These are phyloP conservation scores for Vararia minispora DNA, from an alignment of 768 basidiomycete species.

Conservation along the genomic window DNA sequence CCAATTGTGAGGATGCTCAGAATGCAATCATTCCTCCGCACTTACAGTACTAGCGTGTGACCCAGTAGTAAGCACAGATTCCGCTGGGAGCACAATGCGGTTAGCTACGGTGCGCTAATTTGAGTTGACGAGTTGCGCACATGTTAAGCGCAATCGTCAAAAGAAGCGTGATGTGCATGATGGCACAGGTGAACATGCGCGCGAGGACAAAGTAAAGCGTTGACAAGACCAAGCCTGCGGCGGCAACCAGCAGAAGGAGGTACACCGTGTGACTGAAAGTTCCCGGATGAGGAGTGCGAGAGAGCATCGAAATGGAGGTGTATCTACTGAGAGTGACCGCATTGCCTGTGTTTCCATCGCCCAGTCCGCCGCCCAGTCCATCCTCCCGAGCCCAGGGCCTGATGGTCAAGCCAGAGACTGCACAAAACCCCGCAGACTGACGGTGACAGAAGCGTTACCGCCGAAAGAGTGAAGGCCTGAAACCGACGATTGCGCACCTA, in stretches of 20 bases:
- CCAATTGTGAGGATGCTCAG: not conserved
- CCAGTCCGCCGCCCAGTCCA: constrained; percentile 67
- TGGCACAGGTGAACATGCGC: constrained; percentile 57
- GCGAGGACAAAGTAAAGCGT: constrained; percentile 56
- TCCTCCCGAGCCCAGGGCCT: constrained; percentile 49
- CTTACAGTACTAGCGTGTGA: constrained; percentile 59
- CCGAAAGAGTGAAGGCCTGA: not conserved
- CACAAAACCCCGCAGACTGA: constrained; percentile 62
- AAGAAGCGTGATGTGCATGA: constrained; percentile 70
- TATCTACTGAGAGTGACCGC: constrained; percentile 57
- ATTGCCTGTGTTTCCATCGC: constrained; percentile 38
- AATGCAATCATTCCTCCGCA: constrained; percentile 7
- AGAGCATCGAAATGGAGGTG: constrained; percentile 12
- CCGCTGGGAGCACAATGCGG: constrained; percentile 31
- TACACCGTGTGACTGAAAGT: constrained; percentile 54
- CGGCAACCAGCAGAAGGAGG: constrained; percentile 66
- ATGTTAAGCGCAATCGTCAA: constrained; percentile 53
- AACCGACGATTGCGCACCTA: constrained; percentile 31
- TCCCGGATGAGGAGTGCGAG: not conserved
- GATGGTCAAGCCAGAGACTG: constrained; percentile 54
- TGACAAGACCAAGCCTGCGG: constrained; percentile 55
- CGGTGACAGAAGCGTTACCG: too few relatives aligned
- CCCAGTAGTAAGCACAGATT: constrained; percentile 67
- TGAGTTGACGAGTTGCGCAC: constrained; percentile 25
- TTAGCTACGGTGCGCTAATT: not conserved